Conservation (phyloP, 106 monocot genomes). For the Ottelia alismoides region DNA sequence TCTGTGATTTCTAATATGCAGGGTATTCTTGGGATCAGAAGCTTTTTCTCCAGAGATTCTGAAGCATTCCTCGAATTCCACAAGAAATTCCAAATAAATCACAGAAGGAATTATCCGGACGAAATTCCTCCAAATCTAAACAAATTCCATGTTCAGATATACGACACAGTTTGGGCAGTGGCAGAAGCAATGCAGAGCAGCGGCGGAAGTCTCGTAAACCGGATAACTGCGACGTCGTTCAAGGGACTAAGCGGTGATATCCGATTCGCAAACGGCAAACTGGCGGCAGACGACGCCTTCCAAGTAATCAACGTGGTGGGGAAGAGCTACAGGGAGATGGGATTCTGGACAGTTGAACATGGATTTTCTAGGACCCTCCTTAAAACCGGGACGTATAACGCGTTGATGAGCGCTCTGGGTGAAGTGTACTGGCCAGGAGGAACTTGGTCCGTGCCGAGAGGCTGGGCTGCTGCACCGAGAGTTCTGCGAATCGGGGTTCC, state of each 20-base stretch:
- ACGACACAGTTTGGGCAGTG: slow-evolving; percentile 12
- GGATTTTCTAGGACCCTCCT: slow-evolving; percentile 7
- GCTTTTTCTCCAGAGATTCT: background rate
- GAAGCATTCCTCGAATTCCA: background rate
- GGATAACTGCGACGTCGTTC: background rate
- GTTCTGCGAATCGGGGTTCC: slow-evolving; percentile 14
- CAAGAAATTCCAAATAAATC: background rate
- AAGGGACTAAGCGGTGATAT: slow-evolving; percentile 11
- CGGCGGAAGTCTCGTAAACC: background rate
- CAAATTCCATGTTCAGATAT: background rate
- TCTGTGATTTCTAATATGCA: slow-evolving; percentile 12
- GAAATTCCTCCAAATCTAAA: background rate
- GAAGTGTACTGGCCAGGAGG: slow-evolving; percentile 19
- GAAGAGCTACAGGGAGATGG: slow-evolving; percentile 17
- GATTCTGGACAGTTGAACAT: slow-evolving; percentile 10
- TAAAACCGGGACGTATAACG: background rate
- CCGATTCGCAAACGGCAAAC: slow-evolving; percentile 1
- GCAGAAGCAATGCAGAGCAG: slow-evolving; percentile 1
- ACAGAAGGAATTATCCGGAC: slow-evolving; percentile 8
- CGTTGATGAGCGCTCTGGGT: slow-evolving; percentile 6
- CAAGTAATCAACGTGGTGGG: slow-evolving; percentile 16
- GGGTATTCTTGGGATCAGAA: slow-evolving; percentile 13
- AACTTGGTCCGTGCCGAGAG: slow-evolving; percentile 5
- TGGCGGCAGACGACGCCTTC: background rate
- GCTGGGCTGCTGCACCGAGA: slow-evolving; percentile 6